Evolutionary conservation across 495 filamentous ascomycete species (phyloP).

Genomic region (Tricharina praecox): DNA sequence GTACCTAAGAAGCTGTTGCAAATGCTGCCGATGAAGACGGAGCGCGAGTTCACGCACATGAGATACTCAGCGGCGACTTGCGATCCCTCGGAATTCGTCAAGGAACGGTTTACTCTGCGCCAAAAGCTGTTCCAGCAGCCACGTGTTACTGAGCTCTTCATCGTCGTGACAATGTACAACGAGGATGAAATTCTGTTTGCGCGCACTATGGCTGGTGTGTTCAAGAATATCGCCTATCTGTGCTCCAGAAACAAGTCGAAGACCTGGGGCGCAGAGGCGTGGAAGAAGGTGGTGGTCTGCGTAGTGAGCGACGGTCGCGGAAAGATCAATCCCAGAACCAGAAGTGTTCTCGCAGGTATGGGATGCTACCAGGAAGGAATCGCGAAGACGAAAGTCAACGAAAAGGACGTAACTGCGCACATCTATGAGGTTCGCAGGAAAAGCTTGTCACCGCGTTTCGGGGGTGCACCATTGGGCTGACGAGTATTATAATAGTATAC

Average conservation of each 20-base stretch:
- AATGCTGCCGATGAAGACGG: conserved; percentile 55
- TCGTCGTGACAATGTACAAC: conserved; percentile 98
- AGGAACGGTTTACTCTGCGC: conserved; percentile 77
- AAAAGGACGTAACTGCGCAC: conserved; percentile 92
- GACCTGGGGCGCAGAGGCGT: conserved; percentile 96
- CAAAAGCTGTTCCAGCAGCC: conserved; percentile 89
- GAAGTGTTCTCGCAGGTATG: conserved; percentile 77
- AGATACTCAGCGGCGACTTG: conserved; percentile 93
- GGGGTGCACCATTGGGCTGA: conserved; percentile 4
- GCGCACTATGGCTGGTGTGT: conserved; percentile 88
- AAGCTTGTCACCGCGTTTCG: no score
- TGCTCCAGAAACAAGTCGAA: conserved; percentile 76
- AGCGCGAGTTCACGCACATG: conserved; percentile 98
- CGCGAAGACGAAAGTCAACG: conserved; percentile 94
- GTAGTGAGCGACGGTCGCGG: conserved; percentile 95
- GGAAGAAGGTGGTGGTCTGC: conserved; percentile 99
- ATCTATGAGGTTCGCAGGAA: conserved; percentile 63
- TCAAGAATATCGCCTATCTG: conserved; percentile 98
- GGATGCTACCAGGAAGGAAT: conserved; percentile 97
- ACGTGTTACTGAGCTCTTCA: conserved; percentile 89
- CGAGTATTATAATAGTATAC: conserved; percentile 49
- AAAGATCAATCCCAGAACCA: conserved; percentile 89
- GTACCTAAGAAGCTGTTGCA: conserved; percentile 77
- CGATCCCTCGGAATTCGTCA: conserved; percentile 75
- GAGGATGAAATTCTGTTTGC: conserved; percentile 96